Evolutionary conservation across 179 eudicot species (phyloP), one percentile per base, ranked within the genome.

Genomic region (Sideroxylon spinosum): DNA sequence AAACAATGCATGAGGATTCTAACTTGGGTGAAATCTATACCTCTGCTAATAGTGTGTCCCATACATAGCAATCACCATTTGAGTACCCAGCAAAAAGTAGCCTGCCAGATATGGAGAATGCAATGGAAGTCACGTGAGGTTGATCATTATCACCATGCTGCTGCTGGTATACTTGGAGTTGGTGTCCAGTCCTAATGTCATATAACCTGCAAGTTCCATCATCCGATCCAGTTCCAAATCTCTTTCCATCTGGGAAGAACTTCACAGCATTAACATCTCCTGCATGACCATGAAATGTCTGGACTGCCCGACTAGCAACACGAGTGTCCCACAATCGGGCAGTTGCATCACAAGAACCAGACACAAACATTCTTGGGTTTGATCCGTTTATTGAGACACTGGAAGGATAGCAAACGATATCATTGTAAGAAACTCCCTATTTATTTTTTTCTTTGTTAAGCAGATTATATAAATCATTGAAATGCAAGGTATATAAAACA

Each of bases 311-410:
- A 90, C 98, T 95, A 74, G 98, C 95, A 80, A 93, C 93, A 73
- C 97, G 97, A 76, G 97, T 87, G 80, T 95, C 98, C 98, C 98
- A 95, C 83, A 95, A 80, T 57, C 97, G 93, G 81, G 91, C 93
- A 86, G 97, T 95, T 53, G 86, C 76, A 82, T 95, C 98, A 81
- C 97, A 91, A 60, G 97, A 93, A 55, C 98, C 97, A 77, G 98
- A 95, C 37, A 95, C 88, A 78, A 95, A 95, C 91, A 83, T 85
- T 80, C 80, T 95, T 73, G 91, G 81, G 88, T 85, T 89, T 78
- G 94, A 82, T 64, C 81, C 91, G 74, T 79, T 90, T 67, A 94
- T 91, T 3, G 98, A 93, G 80, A 93, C 82, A 80, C 98, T 94
- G 92, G 52, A 81, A 81, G 69, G 25, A 71, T 50, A 16, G 44